Base-by-base conservation (phyloP, 352 stramenopile genomes). In the Lagenidium sp. region DNA sequence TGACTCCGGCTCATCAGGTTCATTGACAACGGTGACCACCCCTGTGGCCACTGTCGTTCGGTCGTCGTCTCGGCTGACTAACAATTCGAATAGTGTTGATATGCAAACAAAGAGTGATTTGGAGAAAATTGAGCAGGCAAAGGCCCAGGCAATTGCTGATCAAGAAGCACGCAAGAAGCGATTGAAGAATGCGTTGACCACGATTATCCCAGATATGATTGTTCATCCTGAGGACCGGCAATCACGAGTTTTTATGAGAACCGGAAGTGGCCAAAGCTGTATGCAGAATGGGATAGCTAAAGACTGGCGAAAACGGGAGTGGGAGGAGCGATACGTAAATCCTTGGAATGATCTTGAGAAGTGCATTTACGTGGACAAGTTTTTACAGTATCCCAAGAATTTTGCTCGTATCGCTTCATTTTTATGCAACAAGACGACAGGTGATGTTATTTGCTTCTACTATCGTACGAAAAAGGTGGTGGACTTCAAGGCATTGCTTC, bases 321-420 rank as follows among this genome's bases (percentile, higher is more conserved):
- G 69, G 20, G 71, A 63, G 1, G 69, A 90, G 35, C 68, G 80
- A 48, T 62, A 88, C n/a, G 75, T 90, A 20, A 98, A 98, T 41
- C 75, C 94, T 7, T 99, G 96, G 96, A 97, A 80, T 40, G 97
- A 99, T 53, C 65, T 99, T 40, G 97, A 99, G 65, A 99, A 99
- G 57, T 98, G 85, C 52, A 99, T 99, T 41, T 99, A 98, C 53
- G 64, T 99, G 20, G 96, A 99, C 76, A 96, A 98, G 42, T 99
- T 99, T 57, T 51, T 99, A 32, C 94, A 99, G 53, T 98, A 95
- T 52, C 97, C 97, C 1, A 99, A 99, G 60, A 97, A 99, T 43
- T 99, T 99, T 72, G 72, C 90, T 2, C 87, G 90, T 24, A 99
- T 99, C 47, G 87, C 95, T 16, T 94, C 86, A 4, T 96, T 82